phyloP scores from a whole-genome alignment of 345 rosid genomes.

The Lumnitzera racemosa region DNA sequence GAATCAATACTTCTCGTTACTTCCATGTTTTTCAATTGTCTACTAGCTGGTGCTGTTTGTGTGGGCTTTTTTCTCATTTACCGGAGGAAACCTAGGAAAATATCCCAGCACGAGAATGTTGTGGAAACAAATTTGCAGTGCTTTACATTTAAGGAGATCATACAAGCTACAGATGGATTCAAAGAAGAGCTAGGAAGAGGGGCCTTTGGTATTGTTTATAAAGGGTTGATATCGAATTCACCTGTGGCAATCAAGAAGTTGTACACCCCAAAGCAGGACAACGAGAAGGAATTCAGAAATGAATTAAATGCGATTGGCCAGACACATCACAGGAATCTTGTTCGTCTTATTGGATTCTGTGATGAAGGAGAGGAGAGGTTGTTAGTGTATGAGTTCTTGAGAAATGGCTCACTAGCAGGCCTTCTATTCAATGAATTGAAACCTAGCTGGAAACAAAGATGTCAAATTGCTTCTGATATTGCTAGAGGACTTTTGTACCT shows the following conservation, averaged over 20 bases:
- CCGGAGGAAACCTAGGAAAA: neutral
- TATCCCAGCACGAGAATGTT: neutral
- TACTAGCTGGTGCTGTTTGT: too few relatives aligned
- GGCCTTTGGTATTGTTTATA: conserved; percentile 19
- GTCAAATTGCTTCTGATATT: conserved; percentile 13
- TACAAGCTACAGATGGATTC: conserved; percentile 8
- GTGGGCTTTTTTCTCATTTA: neutral
- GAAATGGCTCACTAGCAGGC: conserved; percentile 15
- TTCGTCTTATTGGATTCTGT: too few relatives aligned
- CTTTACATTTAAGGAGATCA: conserved; percentile 5
- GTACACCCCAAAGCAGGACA: conserved; percentile 1
- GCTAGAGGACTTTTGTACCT: conserved; percentile 19
- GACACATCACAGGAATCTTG: too few relatives aligned
- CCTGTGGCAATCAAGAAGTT: conserved; percentile 19
- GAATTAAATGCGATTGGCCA: conserved; percentile 11
- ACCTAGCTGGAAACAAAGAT: conserved; percentile 18
- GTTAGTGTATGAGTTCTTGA: conserved; percentile 6
- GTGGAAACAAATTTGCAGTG: neutral
- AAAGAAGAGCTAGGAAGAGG: conserved; percentile 15
- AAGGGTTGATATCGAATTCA: conserved; percentile 5
- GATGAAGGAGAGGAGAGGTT: too few relatives aligned
- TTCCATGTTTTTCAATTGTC: too few relatives aligned
- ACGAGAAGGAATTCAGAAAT: conserved; percentile 18
- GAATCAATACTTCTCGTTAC: too few relatives aligned
- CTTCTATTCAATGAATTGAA: conserved; percentile 10